These are phyloP conservation scores for Cercospora berteroae DNA, from an alignment of 2,329 filamentous ascomycete genomes.

Conservation along the genomic window DNA sequence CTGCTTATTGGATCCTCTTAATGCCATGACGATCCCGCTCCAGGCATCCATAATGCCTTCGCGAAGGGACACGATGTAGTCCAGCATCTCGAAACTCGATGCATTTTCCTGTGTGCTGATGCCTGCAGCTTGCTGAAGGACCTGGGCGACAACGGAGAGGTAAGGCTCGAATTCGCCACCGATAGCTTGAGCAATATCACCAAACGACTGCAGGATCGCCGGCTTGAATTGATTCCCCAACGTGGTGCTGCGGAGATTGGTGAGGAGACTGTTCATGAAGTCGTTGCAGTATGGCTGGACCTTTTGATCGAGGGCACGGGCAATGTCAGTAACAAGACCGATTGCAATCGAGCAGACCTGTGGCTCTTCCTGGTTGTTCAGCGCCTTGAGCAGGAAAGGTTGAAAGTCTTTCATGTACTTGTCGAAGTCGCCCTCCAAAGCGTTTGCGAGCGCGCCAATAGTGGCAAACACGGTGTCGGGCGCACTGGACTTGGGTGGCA, in stretches of 20 bases:
- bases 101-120: constrained; percentile 64
- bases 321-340: constrained; percentile 93
- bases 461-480: constrained; percentile 91
- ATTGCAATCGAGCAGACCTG: constrained; percentile 95
- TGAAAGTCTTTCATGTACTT: constrained; percentile 98
- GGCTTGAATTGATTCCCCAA: constrained; percentile 96
- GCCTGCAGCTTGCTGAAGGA: constrained; percentile 85
- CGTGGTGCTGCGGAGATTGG: constrained; percentile 82
- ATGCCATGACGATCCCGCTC: constrained; percentile 92
- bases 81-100: constrained; percentile 83
- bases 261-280: constrained; percentile 97
- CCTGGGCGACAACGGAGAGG: constrained; percentile 84
- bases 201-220: constrained; percentile 95
- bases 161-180: constrained; percentile 90
- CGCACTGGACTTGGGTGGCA: constrained; percentile 84
- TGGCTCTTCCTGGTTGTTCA: constrained; percentile 93
- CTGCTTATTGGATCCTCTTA: constrained; percentile 79
- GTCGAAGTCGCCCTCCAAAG: constrained; percentile 86
- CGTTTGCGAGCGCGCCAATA: constrained; percentile 86
- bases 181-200: constrained; percentile 94
- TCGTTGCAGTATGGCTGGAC: constrained; percentile 93
- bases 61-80: constrained; percentile 90
- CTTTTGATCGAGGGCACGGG: constrained; percentile 82
- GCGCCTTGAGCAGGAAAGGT: constrained; percentile 88
- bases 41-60: constrained; percentile 99